These are phyloP conservation scores for Paraphaeosphaeria sporulosa DNA, from an alignment of 2,329 filamentous ascomycete species.

Conservation along the genomic window DNA sequence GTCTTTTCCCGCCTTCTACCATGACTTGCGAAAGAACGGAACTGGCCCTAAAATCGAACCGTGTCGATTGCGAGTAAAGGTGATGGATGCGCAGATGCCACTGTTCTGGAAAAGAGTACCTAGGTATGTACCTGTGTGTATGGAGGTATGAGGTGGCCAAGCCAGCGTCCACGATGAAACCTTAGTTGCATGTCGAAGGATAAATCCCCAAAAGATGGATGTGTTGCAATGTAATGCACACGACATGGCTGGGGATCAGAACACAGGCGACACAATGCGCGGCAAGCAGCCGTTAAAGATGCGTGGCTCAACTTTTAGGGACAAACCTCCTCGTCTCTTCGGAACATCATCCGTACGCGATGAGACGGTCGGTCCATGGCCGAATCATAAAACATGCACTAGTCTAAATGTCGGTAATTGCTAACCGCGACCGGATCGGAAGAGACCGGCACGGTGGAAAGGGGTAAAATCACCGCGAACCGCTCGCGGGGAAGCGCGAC, in stretches of 20 bases:
- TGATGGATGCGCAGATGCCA: too few species aligned
- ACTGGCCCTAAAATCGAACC: too few species aligned
- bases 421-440: neutral
- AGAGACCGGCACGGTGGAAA: neutral
- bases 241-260: neutral
- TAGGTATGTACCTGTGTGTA: too few species aligned
- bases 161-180: too few species aligned
- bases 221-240: too few species aligned
- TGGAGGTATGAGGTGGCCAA: too few species aligned
- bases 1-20: too few species aligned
- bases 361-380: slow-evolving; percentile 1
- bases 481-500: slow-evolving; percentile 7
- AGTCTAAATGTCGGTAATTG: neutral
- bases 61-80: too few species aligned
- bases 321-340: neutral
- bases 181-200: neutral
- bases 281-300: neutral
- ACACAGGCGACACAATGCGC: neutral
- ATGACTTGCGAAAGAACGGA: too few species aligned
- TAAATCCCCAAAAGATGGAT: neutral
- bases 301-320: neutral
- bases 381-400: neutral
- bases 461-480: neutral
- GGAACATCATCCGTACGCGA: neutral
- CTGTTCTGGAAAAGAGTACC: too few species aligned